Evolutionary conservation across 768 basidiomycete species (phyloP).

Genomic region (Auriscalpium orientale): DNA sequence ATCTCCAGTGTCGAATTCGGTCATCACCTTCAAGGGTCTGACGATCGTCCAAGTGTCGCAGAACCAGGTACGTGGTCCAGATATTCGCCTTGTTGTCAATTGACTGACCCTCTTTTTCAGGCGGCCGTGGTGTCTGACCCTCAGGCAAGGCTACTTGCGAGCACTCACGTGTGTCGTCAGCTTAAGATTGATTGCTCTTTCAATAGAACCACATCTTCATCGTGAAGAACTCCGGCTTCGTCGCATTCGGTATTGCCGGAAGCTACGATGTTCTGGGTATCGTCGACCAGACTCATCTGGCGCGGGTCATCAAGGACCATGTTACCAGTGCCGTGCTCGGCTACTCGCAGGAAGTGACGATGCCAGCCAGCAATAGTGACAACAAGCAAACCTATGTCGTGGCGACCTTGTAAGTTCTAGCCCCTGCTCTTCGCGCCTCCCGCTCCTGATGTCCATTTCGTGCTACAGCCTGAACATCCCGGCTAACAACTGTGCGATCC

Average conservation of each 20-base stretch:
- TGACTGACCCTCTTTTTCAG: conserved; percentile 14
- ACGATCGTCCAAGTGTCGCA: conserved; percentile 85
- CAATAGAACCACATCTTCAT: conserved; percentile 72
- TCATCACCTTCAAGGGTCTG: conserved; percentile 72
- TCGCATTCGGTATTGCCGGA: conserved; percentile 69
- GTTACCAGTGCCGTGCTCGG: conserved; percentile 60
- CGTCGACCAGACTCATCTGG: conserved; percentile 78
- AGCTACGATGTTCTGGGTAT: conserved; percentile 71
- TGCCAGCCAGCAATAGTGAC: conserved; percentile 50
- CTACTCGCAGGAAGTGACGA: conserved; percentile 70
- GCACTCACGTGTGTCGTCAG: too few species aligned
- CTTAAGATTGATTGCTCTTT: not conserved
- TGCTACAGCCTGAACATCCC: conserved; percentile 64
- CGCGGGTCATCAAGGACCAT: conserved; percentile 48
- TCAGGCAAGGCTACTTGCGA: conserved; percentile 27
- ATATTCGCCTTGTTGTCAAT: not conserved
- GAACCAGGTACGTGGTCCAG: conserved; percentile 43
- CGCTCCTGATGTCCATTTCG: not conserved
- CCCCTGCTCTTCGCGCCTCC: conserved; percentile 1
- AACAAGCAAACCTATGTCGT: conserved; percentile 62
- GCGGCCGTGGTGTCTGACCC: conserved; percentile 74
- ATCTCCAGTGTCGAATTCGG: conserved; percentile 65
- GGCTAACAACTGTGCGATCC: conserved; percentile 80
- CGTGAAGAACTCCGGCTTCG: conserved; percentile 71
- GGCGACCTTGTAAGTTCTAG: conserved; percentile 58